phyloP scores from a whole-genome alignment of 192 early-diverging fungal species.

The Cetraspora pellucida region DNA sequence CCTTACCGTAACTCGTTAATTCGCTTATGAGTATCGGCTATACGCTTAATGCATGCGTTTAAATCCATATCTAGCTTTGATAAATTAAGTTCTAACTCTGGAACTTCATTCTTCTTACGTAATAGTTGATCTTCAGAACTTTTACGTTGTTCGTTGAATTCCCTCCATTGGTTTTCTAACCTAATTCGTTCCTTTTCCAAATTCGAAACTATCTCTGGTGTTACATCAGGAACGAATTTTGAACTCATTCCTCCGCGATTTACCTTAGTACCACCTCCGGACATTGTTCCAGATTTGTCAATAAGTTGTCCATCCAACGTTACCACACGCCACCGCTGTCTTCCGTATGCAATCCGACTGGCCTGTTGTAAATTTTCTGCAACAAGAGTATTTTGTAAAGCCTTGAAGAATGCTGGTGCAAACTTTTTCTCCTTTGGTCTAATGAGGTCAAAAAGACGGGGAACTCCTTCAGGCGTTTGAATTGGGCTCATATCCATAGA shows the following conservation, averaged over 20 bases:
- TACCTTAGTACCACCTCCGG: slow-evolving; percentile 80
- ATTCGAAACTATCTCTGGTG: slow-evolving; percentile 54
- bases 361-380: slow-evolving; percentile 82
- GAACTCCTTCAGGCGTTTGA: slow-evolving; percentile 75
- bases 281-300: slow-evolving; percentile 90
- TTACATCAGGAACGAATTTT: slow-evolving; percentile 61
- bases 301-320: slow-evolving; percentile 91
- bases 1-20: slow-evolving; percentile 58
- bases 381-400: slow-evolving; percentile 84
- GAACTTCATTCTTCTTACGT: slow-evolving; percentile 55
- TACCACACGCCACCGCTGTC: slow-evolving; percentile 85
- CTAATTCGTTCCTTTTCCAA: slow-evolving; percentile 64
- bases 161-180: slow-evolving; percentile 56
- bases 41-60: slow-evolving; percentile 62
- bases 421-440: slow-evolving; percentile 73
- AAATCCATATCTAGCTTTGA: slow-evolving; percentile 78
- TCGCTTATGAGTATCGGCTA: slow-evolving; percentile 69
- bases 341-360: slow-evolving; percentile 86
- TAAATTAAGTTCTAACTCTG: slow-evolving; percentile 60
- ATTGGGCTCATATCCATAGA: slow-evolving; percentile 53
- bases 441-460: slow-evolving; percentile 90
- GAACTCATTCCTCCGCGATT: slow-evolving; percentile 89
- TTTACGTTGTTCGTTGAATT: slow-evolving; percentile 49
- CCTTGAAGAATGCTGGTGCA: slow-evolving; percentile 83
- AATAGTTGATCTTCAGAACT: slow-evolving; percentile 50